Conservation (phyloP, 345 rosid species). For the Physaria fendleri region DNA sequence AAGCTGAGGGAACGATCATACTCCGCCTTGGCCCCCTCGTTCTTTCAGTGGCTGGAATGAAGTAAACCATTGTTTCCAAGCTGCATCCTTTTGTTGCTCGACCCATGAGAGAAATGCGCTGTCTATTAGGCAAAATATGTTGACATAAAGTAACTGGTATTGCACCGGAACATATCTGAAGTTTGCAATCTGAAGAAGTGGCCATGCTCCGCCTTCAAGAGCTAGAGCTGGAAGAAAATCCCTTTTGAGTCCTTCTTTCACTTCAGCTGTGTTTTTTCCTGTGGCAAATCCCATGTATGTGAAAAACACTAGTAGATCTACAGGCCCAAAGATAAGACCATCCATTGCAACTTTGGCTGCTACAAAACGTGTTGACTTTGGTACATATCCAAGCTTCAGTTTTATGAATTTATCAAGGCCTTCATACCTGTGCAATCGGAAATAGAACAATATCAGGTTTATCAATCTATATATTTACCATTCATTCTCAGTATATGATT, state of each 20-base stretch:
- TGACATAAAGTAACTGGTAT: slow-evolving; percentile 86
- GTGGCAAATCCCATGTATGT: slow-evolving; percentile 79
- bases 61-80: slow-evolving; percentile 89
- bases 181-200: slow-evolving; percentile 74
- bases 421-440: slow-evolving; percentile 56
- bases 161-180: slow-evolving; percentile 77
- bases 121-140: slow-evolving; percentile 83
- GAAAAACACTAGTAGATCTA: slow-evolving; percentile 77
- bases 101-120: slow-evolving; percentile 82
- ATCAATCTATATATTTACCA: too few relatives aligned
- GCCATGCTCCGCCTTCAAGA: slow-evolving; percentile 86
- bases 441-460: neutral
- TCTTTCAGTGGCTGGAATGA: slow-evolving; percentile 45
- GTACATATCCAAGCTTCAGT: slow-evolving; percentile 50
- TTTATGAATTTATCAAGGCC: slow-evolving; percentile 70
- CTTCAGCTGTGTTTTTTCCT: slow-evolving; percentile 57
- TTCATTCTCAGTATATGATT: too few relatives aligned
- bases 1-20: slow-evolving; percentile 29
- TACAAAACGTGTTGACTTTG: slow-evolving; percentile 62
- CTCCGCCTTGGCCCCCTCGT: slow-evolving; percentile 41
- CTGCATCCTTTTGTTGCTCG: slow-evolving; percentile 89
- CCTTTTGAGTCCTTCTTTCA: slow-evolving; percentile 80
- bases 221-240: slow-evolving; percentile 90
- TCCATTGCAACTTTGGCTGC: slow-evolving; percentile 89
- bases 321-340: slow-evolving; percentile 79